Evolutionary conservation across 129 eudicot species (phyloP).

Genomic region (Flaveria robusta): DNA sequence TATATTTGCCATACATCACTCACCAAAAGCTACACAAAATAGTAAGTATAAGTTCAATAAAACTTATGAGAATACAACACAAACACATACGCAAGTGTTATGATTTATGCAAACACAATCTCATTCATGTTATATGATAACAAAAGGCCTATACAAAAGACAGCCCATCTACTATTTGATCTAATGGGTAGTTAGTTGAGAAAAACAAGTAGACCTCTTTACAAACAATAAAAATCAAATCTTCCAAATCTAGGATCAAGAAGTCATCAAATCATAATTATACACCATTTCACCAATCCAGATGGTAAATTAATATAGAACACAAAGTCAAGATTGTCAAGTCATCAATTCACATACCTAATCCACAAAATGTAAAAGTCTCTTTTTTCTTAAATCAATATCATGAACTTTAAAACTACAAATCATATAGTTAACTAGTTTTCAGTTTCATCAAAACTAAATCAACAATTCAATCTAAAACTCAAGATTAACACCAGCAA

Average conservation of each 20-base stretch:
- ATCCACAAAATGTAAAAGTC: neutral
- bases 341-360: slow-evolving; percentile 5
- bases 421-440: neutral
- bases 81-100: neutral
- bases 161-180: neutral
- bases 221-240: neutral
- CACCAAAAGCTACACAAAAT: neutral
- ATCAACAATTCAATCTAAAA: neutral
- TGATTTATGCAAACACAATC: neutral
- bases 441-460: slow-evolving; percentile 4
- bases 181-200: neutral
- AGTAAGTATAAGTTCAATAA: neutral
- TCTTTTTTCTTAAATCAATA: neutral
- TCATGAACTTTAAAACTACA: slow-evolving; percentile 10
- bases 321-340: slow-evolving; percentile 12
- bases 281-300: slow-evolving; percentile 3
- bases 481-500: slow-evolving; percentile 1
- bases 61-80: neutral
- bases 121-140: neutral
- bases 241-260: slow-evolving; percentile 10
- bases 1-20: neutral
- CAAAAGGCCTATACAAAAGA: neutral
- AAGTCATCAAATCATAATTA: slow-evolving; percentile 9
- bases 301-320: neutral
- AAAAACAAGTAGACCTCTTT: neutral